phyloP scores from a whole-genome alignment of 345 rosid species.

The Toxicodendron radicans region DNA sequence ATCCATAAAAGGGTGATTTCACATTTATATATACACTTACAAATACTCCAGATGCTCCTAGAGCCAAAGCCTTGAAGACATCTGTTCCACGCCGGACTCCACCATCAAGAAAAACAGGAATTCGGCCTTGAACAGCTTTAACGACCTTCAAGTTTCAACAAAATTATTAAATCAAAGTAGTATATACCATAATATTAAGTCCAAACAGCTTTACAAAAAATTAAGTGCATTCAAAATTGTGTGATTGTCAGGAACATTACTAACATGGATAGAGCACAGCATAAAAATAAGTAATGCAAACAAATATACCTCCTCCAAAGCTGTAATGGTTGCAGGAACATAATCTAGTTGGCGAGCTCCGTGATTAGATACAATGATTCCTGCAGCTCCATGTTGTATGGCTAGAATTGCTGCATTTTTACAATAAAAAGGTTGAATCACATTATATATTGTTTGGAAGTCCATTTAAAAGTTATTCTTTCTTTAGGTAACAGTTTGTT shows the following conservation, averaged over 20 bases:
- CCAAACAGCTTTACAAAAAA: too few species aligned
- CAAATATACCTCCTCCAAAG: slow-evolving; percentile 75
- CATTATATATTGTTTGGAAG: not conserved
- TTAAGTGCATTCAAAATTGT: not conserved
- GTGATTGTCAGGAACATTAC: not conserved
- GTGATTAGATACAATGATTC: slow-evolving; percentile 90
- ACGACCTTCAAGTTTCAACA: slow-evolving; percentile 54
- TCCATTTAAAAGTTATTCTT: not conserved
- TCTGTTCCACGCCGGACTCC: slow-evolving; percentile 98
- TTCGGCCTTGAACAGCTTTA: slow-evolving; percentile 77
- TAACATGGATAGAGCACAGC: not conserved
- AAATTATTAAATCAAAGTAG: not conserved
- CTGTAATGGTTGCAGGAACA: slow-evolving; percentile 81
- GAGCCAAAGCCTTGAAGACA: slow-evolving; percentile 95
- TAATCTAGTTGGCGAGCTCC: slow-evolving; percentile 97
- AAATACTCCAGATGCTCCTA: slow-evolving; percentile 94
- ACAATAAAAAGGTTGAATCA: not conserved
- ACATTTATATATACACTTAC: slow-evolving; percentile 50
- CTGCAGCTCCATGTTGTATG: slow-evolving; percentile 75
- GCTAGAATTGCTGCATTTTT: slow-evolving; percentile 65
- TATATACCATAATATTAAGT: not conserved
- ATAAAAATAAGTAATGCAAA: slow-evolving; percentile 3
- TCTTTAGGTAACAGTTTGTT: slow-evolving; percentile 21
- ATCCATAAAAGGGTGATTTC: not conserved
- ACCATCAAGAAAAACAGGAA: slow-evolving; percentile 94